phyloP scores from a whole-genome alignment of 1,284 basidiomycete genomes.

The Cryptococcus floricola region DNA sequence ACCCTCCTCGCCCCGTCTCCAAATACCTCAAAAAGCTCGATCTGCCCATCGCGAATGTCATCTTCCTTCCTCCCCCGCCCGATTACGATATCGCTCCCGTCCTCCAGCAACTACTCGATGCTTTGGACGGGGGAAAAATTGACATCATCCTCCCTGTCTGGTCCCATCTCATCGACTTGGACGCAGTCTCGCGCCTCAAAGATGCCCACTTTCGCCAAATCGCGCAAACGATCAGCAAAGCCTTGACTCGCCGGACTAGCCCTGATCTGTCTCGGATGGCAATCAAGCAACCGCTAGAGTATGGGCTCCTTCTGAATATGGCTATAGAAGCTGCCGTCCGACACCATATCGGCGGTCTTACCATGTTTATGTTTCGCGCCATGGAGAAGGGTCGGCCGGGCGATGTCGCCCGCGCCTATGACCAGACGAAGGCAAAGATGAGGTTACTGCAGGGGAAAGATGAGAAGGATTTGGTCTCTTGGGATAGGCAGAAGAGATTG shows the following conservation, averaged over 20 bases:
- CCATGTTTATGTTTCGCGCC: conserved; percentile 19
- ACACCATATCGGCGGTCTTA: conserved; percentile 19
- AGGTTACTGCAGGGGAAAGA: conserved; percentile 19
- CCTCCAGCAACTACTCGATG: conserved; percentile 3
- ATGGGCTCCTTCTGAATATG: conserved; percentile 18
- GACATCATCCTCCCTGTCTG: conserved; percentile 8
- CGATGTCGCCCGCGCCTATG: conserved; percentile 8
- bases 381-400: conserved; percentile 16
- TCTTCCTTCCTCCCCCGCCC: conserved; percentile 12
- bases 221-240: conserved; percentile 8
- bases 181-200: not conserved
- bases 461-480: conserved; percentile 9
- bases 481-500: conserved; percentile 18
- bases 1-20: no score
- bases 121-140: not conserved
- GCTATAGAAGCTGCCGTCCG: conserved; percentile 23
- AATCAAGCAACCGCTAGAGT: conserved; percentile 6
- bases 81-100: conserved; percentile 8
- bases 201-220: conserved; percentile 7
- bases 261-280: conserved; percentile 7
- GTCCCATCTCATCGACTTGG: conserved; percentile 9
- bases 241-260: not conserved
- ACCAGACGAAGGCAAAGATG: conserved; percentile 13
- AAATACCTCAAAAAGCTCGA: no score
- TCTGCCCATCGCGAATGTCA: conserved; percentile 3